Conservation (phyloP, 1,284 basidiomycete species). For the Cutaneotrichosporon sp. region DNA sequence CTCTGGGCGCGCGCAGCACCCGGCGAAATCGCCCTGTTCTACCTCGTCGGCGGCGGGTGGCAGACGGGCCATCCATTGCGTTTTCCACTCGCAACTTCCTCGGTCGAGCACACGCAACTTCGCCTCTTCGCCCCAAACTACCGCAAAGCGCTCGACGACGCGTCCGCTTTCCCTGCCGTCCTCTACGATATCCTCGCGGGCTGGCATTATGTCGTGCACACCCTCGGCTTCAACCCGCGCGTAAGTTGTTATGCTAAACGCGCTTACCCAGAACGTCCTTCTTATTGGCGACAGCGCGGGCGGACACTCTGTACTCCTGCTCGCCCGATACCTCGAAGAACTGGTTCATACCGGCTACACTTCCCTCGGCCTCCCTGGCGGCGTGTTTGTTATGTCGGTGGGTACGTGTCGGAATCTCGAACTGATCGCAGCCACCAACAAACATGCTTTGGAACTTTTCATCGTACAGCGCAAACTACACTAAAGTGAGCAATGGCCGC, state of each 20-base stretch:
- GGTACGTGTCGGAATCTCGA: neutral
- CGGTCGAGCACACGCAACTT: neutral
- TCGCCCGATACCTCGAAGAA: conserved; percentile 16
- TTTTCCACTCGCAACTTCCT: neutral
- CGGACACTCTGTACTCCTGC: conserved; percentile 7
- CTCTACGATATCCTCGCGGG: conserved; percentile 14
- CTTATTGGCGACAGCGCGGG: conserved; percentile 12
- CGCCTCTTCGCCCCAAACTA: conserved; percentile 11
- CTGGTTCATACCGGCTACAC: conserved; percentile 6
- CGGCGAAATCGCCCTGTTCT: conserved; percentile 12
- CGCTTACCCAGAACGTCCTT: conserved; percentile 17
- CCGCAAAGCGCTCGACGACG: conserved; percentile 13
- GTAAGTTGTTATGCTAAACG: too few relatives aligned
- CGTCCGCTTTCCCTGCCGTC: conserved; percentile 7
- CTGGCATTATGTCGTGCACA: conserved; percentile 11
- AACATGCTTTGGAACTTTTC: conserved; percentile 11
- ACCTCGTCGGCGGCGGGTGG: conserved; percentile 16
- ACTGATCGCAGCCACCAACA: conserved; percentile 9
- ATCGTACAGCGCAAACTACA: conserved; percentile 2
- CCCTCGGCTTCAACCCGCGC: conserved; percentile 14
- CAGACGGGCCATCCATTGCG: conserved; percentile 1
- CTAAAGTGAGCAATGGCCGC: conserved; percentile 1
- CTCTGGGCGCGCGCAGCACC: conserved; percentile 9
- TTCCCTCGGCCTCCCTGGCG: conserved; percentile 7
- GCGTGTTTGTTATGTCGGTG: conserved; percentile 3